These are phyloP conservation scores for Strobilomyces echinocephalus DNA, from an alignment of 768 basidiomycete species.

Conservation along the genomic window DNA sequence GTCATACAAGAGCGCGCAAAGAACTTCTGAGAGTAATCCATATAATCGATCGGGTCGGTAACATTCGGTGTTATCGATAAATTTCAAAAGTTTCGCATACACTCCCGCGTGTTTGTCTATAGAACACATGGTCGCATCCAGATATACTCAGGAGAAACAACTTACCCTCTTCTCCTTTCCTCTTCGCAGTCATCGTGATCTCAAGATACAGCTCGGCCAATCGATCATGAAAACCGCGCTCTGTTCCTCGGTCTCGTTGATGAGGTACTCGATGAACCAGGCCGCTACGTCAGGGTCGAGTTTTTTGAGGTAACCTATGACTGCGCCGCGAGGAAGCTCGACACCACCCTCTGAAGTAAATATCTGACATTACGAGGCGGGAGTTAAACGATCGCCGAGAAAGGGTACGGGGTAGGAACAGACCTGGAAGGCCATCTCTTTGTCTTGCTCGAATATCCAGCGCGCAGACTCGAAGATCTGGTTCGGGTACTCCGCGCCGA, in stretches of 20 bases:
- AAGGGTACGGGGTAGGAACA: background rate
- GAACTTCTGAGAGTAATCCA: no score
- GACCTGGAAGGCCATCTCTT: slow-evolving; percentile 74
- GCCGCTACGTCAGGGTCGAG: slow-evolving; percentile 66
- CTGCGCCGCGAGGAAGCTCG: slow-evolving; percentile 74
- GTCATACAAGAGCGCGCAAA: no score
- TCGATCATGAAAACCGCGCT: slow-evolving; percentile 75
- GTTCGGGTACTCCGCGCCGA: no score
- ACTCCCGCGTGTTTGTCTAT: slow-evolving; percentile 40
- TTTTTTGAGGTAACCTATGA: slow-evolving; percentile 73
- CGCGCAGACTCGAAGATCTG: no score
- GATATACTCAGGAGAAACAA: no score
- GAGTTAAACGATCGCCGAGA: background rate
- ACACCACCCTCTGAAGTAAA: slow-evolving; percentile 96
- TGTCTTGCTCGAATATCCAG: no score
- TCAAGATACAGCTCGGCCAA: no score
- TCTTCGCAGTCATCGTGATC: no score
- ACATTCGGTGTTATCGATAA: slow-evolving; percentile 57
- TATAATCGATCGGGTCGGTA: no score
- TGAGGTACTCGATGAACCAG: slow-evolving; percentile 81
- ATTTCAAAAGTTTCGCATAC: slow-evolving; percentile 70
- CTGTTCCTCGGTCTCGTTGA: slow-evolving; percentile 67
- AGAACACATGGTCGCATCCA: no score
- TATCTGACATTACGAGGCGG: slow-evolving; percentile 47
- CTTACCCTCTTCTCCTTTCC: no score